Evolutionary conservation across 1,284 basidiomycete genomes (phyloP).

Genomic region (Anthracocystis panici-leucophaei): DNA sequence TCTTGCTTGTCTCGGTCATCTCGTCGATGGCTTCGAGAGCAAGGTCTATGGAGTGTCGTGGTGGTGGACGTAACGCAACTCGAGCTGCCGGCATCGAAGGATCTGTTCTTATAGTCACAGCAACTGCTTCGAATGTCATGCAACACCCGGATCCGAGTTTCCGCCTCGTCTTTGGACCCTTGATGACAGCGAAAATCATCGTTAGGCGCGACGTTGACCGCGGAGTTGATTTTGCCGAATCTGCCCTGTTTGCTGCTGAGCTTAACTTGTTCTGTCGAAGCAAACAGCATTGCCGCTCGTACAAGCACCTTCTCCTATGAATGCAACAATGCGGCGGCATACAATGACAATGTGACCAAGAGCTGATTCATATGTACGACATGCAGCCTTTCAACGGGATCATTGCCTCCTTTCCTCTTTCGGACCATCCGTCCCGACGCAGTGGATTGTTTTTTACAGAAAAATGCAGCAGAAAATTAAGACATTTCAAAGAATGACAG

Average conservation of each 20-base stretch:
- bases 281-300: too few relatives aligned
- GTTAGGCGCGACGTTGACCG: too few relatives aligned
- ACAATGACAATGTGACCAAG: too few relatives aligned
- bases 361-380: too few relatives aligned
- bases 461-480: background rate
- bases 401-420: too few relatives aligned
- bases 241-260: too few relatives aligned
- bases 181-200: constrained; percentile 1
- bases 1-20: constrained; percentile 27
- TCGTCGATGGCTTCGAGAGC: constrained; percentile 11
- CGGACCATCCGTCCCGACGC: too few relatives aligned
- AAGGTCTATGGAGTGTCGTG: background rate
- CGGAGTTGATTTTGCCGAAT: too few relatives aligned
- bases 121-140: background rate
- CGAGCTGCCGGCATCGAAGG: background rate
- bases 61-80: background rate
- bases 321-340: too few relatives aligned
- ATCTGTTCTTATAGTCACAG: background rate
- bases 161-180: background rate
- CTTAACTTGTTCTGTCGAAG: too few relatives aligned
- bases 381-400: too few relatives aligned
- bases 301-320: too few relatives aligned
- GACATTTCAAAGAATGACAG: background rate
- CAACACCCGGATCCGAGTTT: constrained; percentile 6
- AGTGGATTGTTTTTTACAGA: background rate